Base-by-base conservation (phyloP, 345 rosid genomes). In the Tarenaya hassleriana region DNA sequence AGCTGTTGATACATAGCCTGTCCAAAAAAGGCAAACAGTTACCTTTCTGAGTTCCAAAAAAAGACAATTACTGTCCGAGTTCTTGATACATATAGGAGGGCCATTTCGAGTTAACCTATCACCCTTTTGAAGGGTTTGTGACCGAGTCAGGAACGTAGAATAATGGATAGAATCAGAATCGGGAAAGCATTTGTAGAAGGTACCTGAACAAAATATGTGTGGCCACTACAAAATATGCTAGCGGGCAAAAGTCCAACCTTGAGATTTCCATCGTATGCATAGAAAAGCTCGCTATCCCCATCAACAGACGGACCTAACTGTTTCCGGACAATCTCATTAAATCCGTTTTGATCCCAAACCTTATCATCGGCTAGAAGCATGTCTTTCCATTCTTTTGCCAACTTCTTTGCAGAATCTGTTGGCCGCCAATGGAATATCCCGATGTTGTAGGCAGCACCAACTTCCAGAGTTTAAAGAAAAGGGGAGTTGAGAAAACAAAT, bases 391-490 rank as follows among this genome's bases (percentile, higher is more conserved):
- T 92, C 94, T 68, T 77, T 83, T 19, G 94, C 98, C 72, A 92
- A 62, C 63, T 78, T 85, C 54, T 76, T 85, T 9, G 95, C 76
- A 16, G 91, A 34, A 39, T 85, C 91, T 18, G 98, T 83, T 16
- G 98, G 88, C 20, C 97, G 79, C 98, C 97, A 92, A 69, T 85
- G 97, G 70, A 92, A 92, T 50, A 85, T 88, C 66, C 98, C 98
- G 47, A 92, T 82, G 58, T 92, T 92, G 77, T 85, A 92, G 34
- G 97, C 88, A 9, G 83, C 97, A 49, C 80, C 70, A 63, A 85
- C 98, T 92, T 74, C 33, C 54, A 57, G 43, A 55, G 41, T 21
- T 38, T 57, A 60, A 58, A 52, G 49, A 59, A 55, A 39, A 55
- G 5, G 40, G 63, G 10, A 60, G 56, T 69, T 16, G 18, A 68